These are phyloP conservation scores for Boletus sensibilis DNA, from an alignment of 768 basidiomycete species.

Conservation along the genomic window DNA sequence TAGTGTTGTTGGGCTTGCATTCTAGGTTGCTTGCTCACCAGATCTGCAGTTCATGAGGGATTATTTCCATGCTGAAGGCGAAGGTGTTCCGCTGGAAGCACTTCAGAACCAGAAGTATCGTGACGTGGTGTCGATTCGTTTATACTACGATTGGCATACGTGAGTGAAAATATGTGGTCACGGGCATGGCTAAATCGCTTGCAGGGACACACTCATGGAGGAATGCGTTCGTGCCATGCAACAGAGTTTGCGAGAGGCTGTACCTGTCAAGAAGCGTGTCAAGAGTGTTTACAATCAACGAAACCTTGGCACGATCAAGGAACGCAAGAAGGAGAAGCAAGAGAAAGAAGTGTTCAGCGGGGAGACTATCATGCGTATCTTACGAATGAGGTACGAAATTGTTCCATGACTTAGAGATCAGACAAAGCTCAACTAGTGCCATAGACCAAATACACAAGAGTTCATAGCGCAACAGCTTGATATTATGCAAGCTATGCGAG, in stretches of 20 bases:
- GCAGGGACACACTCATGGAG: constrained; percentile 82
- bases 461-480: constrained; percentile 87
- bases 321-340: constrained; percentile 86
- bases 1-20: constrained; percentile 23
- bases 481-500: constrained; percentile 78
- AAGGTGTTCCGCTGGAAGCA: constrained; percentile 81
- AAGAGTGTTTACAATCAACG: constrained; percentile 93
- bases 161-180: constrained; percentile 37
- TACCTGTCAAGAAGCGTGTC: constrained; percentile 80
- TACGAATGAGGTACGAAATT: constrained; percentile 84
- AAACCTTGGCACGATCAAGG: constrained; percentile 94
- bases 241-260: constrained; percentile 69
- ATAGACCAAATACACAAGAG: constrained; percentile 74
- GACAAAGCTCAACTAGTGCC: constrained; percentile 1
- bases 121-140: constrained; percentile 81
- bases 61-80: constrained; percentile 93
- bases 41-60: constrained; percentile 77
- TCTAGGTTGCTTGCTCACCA: neutral
- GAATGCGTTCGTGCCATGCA: constrained; percentile 97
- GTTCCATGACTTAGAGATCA: neutral
- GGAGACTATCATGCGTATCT: constrained; percentile 91
- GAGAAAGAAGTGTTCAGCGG: constrained; percentile 74
- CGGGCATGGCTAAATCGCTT: constrained; percentile 6
- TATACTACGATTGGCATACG: constrained; percentile 98
- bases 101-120: constrained; percentile 95